These are phyloP conservation scores for Phytopythium helicoides DNA, from an alignment of 352 stramenopile genomes.

Conservation along the genomic window DNA sequence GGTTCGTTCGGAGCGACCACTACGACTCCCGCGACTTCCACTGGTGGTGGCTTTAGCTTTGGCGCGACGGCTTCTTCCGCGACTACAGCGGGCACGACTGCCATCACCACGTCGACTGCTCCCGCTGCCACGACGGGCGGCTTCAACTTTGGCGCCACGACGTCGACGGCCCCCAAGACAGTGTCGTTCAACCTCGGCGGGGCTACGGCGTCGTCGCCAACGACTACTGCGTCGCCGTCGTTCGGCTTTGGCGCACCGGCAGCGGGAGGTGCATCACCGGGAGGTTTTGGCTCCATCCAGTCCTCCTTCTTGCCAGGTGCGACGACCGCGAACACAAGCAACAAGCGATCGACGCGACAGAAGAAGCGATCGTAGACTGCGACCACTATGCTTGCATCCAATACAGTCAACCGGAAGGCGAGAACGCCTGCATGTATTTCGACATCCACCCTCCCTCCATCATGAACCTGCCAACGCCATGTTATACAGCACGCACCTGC, in stretches of 20 bases:
- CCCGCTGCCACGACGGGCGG: slow-evolving; percentile 2
- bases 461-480: no score
- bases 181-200: slow-evolving; percentile 59
- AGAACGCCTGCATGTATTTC: no score
- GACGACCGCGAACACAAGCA: slow-evolving; percentile 14
- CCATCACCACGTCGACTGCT: slow-evolving; percentile 4
- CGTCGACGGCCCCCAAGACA: slow-evolving; percentile 39
- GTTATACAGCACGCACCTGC: no score
- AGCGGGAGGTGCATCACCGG: slow-evolving; percentile 23
- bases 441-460: no score
- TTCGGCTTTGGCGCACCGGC: slow-evolving; percentile 31
- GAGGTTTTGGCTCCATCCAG: slow-evolving; percentile 41
- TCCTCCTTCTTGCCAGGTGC: slow-evolving; percentile 44
- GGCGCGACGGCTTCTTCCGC: slow-evolving; percentile 15
- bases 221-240: slow-evolving; percentile 15
- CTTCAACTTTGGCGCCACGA: slow-evolving; percentile 21
- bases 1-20: background rate
- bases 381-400: no score
- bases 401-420: no score
- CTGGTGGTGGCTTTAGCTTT: slow-evolving; percentile 43
- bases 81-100: slow-evolving; percentile 5
- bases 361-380: slow-evolving; percentile 49
- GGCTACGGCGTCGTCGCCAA: slow-evolving; percentile 20
- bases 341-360: slow-evolving; percentile 34
- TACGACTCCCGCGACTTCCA: slow-evolving; percentile 9